A percentile compares a stretch with the other conserved stretches of the same genome.
These are phyloP conservation scores for Cryptococcus wingfieldii DNA, from an alignment of 1,284 basidiomycete genomes.

Conservation along the genomic window DNA sequence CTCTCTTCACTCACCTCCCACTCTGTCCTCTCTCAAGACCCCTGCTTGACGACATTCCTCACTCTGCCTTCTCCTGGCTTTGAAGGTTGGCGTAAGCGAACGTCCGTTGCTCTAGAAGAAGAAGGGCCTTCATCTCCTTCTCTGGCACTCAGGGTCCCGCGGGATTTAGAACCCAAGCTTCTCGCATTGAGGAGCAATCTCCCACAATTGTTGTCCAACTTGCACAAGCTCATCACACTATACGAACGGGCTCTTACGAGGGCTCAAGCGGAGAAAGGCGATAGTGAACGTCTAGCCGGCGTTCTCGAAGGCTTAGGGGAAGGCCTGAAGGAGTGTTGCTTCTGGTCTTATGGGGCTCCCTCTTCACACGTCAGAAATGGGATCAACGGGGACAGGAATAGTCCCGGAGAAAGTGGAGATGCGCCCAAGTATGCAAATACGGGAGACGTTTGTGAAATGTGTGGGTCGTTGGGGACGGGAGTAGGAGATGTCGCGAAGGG, in stretches of 20 bases:
- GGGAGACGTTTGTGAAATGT: conserved; percentile 68
- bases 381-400: conserved; percentile 46
- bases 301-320: conserved; percentile 74
- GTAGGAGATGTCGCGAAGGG: conserved; percentile 65
- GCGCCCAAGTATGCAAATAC: too few species aligned
- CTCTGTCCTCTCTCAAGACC: conserved; percentile 81
- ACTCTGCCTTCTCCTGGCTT: conserved; percentile 63
- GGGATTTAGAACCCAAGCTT: conserved; percentile 84
- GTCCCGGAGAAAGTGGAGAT: too few species aligned
- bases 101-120: conserved; percentile 66
- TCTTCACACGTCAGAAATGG: neutral
- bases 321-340: conserved; percentile 42
- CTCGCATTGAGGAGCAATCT: conserved; percentile 67
- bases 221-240: conserved; percentile 82
- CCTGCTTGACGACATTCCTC: conserved; percentile 72
- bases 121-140: conserved; percentile 72
- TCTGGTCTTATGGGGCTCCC: conserved; percentile 38
- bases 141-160: conserved; percentile 87
- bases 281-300: conserved; percentile 73
- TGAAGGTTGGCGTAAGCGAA: conserved; percentile 73
- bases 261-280: conserved; percentile 78
- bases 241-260: conserved; percentile 79
- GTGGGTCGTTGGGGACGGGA: conserved; percentile 70
- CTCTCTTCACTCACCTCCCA: conserved; percentile 80
- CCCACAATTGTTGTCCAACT: conserved; percentile 65